Conservation (phyloP, 495 filamentous ascomycete species). For the Hypoxylon fragiforme region DNA sequence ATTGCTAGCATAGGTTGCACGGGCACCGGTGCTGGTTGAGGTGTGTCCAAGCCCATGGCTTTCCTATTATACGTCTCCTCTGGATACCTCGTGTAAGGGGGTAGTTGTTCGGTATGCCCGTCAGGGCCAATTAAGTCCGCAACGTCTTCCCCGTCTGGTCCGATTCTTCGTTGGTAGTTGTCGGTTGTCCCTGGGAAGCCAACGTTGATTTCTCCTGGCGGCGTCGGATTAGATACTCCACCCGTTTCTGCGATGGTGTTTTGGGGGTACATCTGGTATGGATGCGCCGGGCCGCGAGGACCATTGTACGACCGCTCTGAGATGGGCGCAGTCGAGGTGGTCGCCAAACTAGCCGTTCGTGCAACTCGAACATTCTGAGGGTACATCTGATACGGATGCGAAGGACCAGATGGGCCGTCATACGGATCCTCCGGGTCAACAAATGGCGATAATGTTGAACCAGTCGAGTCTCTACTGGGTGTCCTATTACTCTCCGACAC, state of each 20-base stretch:
- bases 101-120: conserved; percentile 86
- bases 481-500: conserved; percentile 33
- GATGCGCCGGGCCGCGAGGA: conserved; percentile 72
- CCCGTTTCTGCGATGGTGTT: conserved; percentile 51
- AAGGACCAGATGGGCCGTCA: conserved; percentile 67
- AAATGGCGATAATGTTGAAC: conserved; percentile 46
- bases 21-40: conserved; percentile 17
- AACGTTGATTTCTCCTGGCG: conserved; percentile 58
- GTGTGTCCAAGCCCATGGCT: conserved; percentile 23
- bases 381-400: conserved; percentile 87
- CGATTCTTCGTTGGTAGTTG: conserved; percentile 68
- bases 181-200: conserved; percentile 71
- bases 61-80: conserved; percentile 54
- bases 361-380: conserved; percentile 69
- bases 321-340: conserved; percentile 58
- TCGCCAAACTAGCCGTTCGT: conserved; percentile 67
- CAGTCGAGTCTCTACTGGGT: conserved; percentile 35
- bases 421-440: conserved; percentile 62
- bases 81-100: conserved; percentile 84
- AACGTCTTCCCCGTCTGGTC: conserved; percentile 80
- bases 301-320: conserved; percentile 63
- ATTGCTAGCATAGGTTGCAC: conserved; percentile 34
- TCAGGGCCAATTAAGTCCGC: conserved; percentile 87
- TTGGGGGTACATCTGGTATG: conserved; percentile 82
- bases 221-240: conserved; percentile 12